Base-by-base conservation (phyloP, 2,329 filamentous ascomycete genomes). In the Calonectria montana region DNA sequence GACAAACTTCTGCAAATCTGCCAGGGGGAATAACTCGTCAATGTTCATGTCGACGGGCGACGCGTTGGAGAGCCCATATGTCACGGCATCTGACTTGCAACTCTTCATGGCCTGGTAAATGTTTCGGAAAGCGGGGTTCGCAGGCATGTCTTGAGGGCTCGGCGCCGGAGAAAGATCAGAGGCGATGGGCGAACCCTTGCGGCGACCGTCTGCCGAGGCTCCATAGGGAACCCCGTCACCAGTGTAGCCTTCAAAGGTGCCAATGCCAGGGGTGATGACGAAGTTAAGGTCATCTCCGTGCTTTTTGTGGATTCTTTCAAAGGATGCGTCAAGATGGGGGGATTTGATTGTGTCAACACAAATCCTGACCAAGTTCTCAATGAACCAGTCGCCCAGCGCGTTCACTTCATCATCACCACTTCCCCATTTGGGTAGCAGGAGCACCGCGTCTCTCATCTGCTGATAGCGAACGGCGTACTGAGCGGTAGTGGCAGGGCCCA, bases 51-150 rank as follows among this genome's bases (percentile, higher is more conserved):
- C 53, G n/a, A 57, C 53, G 12, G 53, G 53, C 4, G 53, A 37
- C 31, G 53, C 53, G 53, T 57, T 57, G 53, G 53, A 57, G 29
- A 57, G 21, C 16, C 53, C 29, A 13, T 57, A 57, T 3, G 10
- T 16, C 47, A 50, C 25, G 25, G 25, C 23, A 15, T 50, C 12
- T 1, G 53, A 57, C 10, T 57, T 37, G n/a, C 53, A 57, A 16
- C 53, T 57, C 29, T 57, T 31, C 53, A 57, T 57, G 31, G 53
- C 53, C 5, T 57, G 53, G 53, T 57, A 57, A 23, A 57, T 57
- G 53, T 37, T 57, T 57, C 53, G n/a, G 29, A 57, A 57, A 23
- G 53, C 29, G 0, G 53, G 53, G 5, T 18, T 35, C 4, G 53
- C 27, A 10, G 53, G n/a, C 53, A 35, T 15, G 18, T 57, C 53